A percentile compares a stretch with the other conserved stretches of the same genome.
Conservation (phyloP, 2,329 filamentous ascomycete species). For the Xenosphaeropsis pyriputrescens region DNA sequence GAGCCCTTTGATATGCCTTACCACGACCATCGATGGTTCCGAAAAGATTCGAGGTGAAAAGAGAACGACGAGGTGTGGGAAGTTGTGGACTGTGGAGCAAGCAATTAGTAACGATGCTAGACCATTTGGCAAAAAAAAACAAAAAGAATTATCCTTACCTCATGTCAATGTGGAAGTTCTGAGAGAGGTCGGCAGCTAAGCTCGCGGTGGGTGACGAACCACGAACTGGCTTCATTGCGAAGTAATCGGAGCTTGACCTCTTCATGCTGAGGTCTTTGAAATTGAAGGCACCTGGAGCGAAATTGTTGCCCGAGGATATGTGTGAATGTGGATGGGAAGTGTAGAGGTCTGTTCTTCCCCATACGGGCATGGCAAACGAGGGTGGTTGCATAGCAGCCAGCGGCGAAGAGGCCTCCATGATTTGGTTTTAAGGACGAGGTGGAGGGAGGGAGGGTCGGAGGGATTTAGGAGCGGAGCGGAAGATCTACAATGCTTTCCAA, state of each 20-base stretch:
- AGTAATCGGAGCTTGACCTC: slow-evolving; percentile 62
- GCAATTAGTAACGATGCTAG: slow-evolving; percentile 4
- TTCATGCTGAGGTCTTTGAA: slow-evolving; percentile 64
- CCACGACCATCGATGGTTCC: slow-evolving; percentile 39
- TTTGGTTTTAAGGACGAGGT: not conserved
- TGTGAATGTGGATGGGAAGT: slow-evolving; percentile 30
- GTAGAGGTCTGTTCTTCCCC: slow-evolving; percentile 39
- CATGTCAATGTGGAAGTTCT: slow-evolving; percentile 92
- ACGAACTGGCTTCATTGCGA: slow-evolving; percentile 60
- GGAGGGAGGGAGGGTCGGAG: too few species aligned
- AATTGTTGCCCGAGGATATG: slow-evolving; percentile 34
- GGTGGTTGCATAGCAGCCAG: slow-evolving; percentile 82
- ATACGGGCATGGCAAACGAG: slow-evolving; percentile 44
- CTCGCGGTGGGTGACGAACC: slow-evolving; percentile 86
- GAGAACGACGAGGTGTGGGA: slow-evolving; percentile 67
- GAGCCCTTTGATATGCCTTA: slow-evolving; percentile 24
- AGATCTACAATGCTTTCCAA: too few species aligned
- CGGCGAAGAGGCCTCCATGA: slow-evolving; percentile 88
- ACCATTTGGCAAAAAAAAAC: not conserved
- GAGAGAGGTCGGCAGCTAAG: slow-evolving; percentile 83
- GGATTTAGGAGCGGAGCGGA: too few species aligned
- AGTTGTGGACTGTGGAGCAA: slow-evolving; percentile 51
- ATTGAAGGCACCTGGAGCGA: slow-evolving; percentile 54
- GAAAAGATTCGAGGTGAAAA: slow-evolving; percentile 65
- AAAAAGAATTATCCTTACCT: slow-evolving; percentile 43